A percentile compares a stretch with the other conserved stretches of the same genome.
phyloP scores from a whole-genome alignment of 2,329 filamentous ascomycete genomes.

The Fusarium praegraminearum region DNA sequence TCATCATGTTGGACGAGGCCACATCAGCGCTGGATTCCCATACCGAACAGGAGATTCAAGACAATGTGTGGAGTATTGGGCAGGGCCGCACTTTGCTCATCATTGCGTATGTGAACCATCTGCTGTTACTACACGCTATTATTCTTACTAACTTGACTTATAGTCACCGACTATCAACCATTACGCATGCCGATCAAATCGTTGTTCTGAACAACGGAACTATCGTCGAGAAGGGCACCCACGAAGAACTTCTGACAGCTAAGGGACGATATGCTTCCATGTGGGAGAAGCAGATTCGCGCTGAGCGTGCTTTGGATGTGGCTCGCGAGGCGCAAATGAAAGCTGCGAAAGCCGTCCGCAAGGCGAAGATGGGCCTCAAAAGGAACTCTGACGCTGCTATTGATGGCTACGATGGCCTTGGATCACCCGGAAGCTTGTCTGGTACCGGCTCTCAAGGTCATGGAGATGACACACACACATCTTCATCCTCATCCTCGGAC shows the following conservation, averaged over 20 bases:
- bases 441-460: constrained; percentile 52
- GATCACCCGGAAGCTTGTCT: constrained; percentile 59
- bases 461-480: constrained; percentile 52
- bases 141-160: constrained; percentile 37
- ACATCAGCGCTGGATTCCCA: constrained; percentile 92
- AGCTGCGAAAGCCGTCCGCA: constrained; percentile 56
- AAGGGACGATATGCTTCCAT: constrained; percentile 83
- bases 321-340: constrained; percentile 54
- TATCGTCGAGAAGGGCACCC: constrained; percentile 82
- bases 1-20: constrained; percentile 93
- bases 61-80: constrained; percentile 83
- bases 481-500: constrained; percentile 55
- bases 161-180: constrained; percentile 84
- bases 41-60: constrained; percentile 93
- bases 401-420: constrained; percentile 60
- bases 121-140: not conserved
- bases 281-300: constrained; percentile 90
- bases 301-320: constrained; percentile 70
- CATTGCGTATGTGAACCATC: constrained; percentile 76
- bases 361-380: constrained; percentile 62
- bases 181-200: constrained; percentile 88
- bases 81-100: constrained; percentile 92
- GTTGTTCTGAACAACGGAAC: constrained; percentile 81
- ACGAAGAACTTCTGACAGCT: constrained; percentile 77
- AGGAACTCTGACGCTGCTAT: constrained; percentile 58